Evolutionary conservation across 1,284 basidiomycete species (phyloP), one percentile per base, ranked within the genome.

Genomic region (Cronartium ribicola): DNA sequence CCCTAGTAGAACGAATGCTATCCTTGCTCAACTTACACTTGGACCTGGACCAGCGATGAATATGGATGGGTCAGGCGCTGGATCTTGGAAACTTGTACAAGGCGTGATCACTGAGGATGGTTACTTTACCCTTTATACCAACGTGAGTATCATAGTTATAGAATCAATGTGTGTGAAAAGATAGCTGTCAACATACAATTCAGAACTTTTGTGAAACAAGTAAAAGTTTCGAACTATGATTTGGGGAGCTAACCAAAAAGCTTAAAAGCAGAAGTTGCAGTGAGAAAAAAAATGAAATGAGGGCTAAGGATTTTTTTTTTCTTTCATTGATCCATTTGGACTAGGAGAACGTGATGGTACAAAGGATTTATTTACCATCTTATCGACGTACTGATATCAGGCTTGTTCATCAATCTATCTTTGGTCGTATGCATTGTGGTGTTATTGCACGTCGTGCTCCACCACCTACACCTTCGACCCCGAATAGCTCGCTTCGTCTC

Each of bases 1-100:
- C 37, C 36, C n/a, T 14, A 41, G 36, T 64, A 79, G 78, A 80
- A 70, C 78, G 78, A 72, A 79, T 80, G 66, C 77, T 20, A 6
- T 76, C 67, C 20, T 73, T 70, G 39, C 76, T 51, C 37, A 60
- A 48, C 11, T 73, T n/a, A 29, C 75, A 43, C 63, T 66, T 4
- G 71, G 71, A 10, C 71, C 63, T 20, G 71, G 71, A 59, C 14
- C 51, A 22, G 71, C 64, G 10, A 73, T 66, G 64, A 66, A 66
- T 40, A 61, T 63, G 2, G 51, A 48, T 46, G 64, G 71, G n/a
- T 20, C 48, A 17, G 71, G 71, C 17, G 48, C 55, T 39, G 71
- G 71, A 14, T 43, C 57, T 46, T 73, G 71, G 71, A 73, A 73
- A 51, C 41, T 60, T 43, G 71, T 73, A 4, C 71, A 66, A 66